Percentiles rank a stretch among this genome's conserved stretches.
phyloP scores from a whole-genome alignment of 441 rosid species.

The Pelargonium exstipulatum region DNA sequence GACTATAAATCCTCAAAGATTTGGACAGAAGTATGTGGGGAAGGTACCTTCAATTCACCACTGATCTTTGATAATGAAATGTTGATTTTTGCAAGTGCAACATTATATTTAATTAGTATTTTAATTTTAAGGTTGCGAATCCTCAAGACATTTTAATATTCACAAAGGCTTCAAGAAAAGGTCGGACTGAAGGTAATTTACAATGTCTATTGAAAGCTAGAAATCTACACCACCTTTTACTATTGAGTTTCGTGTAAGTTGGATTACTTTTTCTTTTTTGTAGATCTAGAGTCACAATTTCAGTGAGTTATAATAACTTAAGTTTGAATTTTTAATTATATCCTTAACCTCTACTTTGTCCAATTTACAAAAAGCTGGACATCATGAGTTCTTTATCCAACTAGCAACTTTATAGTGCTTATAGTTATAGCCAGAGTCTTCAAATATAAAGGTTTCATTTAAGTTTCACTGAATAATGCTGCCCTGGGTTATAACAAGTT shows the following conservation, averaged over 20 bases:
- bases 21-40: slow-evolving; percentile 97
- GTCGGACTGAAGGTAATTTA: slow-evolving; percentile 48
- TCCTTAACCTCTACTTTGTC: no score
- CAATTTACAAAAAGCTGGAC: no score
- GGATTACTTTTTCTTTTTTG: background rate
- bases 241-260: slow-evolving; percentile 10
- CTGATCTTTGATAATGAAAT: slow-evolving; percentile 13
- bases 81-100: slow-evolving; percentile 14
- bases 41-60: slow-evolving; percentile 50
- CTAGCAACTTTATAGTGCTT: no score
- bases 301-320: background rate
- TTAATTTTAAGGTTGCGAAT: slow-evolving; percentile 69
- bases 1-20: slow-evolving; percentile 98
- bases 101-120: background rate
- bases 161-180: slow-evolving; percentile 75
- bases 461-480: no score
- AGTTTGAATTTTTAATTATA: no score
- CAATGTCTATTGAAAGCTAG: slow-evolving; percentile 1
- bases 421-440: no score
- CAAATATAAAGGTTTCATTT: no score
- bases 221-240: slow-evolving; percentile 10
- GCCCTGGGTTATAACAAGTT: no score
- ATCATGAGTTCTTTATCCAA: no score
- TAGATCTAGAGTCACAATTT: background rate
- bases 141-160: slow-evolving; percentile 97